Evolutionary conservation across 805 yeast species (phyloP), one percentile per base, ranked within the genome.

Genomic region (Kregervanrija delftensis): DNA sequence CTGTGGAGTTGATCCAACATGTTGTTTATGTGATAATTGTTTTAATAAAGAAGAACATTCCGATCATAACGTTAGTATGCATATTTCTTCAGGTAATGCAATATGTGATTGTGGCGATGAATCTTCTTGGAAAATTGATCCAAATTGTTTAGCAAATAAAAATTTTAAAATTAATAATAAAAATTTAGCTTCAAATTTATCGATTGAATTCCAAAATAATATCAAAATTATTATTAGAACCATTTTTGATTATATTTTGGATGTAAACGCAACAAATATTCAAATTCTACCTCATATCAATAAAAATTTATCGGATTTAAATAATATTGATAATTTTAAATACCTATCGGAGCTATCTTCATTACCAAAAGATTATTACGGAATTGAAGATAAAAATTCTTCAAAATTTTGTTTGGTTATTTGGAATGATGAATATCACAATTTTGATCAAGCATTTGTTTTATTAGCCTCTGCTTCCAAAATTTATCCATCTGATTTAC

Each of bases 351-450:
- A 34, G 32, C 11, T 49, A 12, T 56, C 72, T 2, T 50, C 61
- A 4, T 57, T 72, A 8, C 67, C 73, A 0, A 37, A 49, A 3
- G 50, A 49, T 15, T 52, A 50, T 22, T 72, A 72, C 45, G 68
- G 65, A 1, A 59, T 56, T 0, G 60, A 41, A 9, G 77, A 71
- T 50, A 16, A 15, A 8, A 70, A 72, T 51, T 47, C 68, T 2
- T 15, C 9, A 30, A 48, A 66, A 11, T 80, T 74, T 65, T 63
- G 68, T 36, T 66, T 84, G 31, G 57, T 81, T 16, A 66, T 83
- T n/a, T 86, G 90, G 84, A 86, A 86, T 59, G 95, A 86, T 56
- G 93, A 86, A 54, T 71, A 69, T 51, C 93, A 86, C 55, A 75
- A 77, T 53, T 76, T 72, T 51, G 66, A 71, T 2, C 42, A 49